These are phyloP conservation scores for Angomonas desouzai DNA, from an alignment of 208 protist species.

Conservation along the genomic window DNA sequence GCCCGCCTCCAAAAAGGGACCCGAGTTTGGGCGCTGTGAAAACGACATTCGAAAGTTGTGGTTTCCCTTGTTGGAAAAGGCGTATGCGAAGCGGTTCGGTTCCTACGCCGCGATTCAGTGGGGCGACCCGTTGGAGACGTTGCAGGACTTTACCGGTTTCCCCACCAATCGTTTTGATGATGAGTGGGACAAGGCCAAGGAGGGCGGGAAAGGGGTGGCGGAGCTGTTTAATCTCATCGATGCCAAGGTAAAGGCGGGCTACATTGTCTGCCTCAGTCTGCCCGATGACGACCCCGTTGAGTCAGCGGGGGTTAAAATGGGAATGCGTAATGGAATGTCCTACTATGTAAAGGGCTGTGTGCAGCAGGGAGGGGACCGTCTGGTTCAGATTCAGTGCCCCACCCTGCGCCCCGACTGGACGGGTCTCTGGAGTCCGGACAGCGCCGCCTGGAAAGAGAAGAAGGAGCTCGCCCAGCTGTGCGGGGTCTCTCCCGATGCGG, in stretches of 20 bases:
- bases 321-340: slow-evolving; percentile 36
- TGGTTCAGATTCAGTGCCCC: slow-evolving; percentile 36
- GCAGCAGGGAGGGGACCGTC: slow-evolving; percentile 17
- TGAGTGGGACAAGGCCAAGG: slow-evolving; percentile 24
- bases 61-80: slow-evolving; percentile 79
- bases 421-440: slow-evolving; percentile 30
- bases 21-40: slow-evolving; percentile 27
- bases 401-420: slow-evolving; percentile 19
- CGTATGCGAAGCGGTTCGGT: slow-evolving; percentile 80
- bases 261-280: slow-evolving; percentile 35
- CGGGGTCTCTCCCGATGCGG: slow-evolving; percentile 6
- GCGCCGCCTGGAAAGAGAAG: slow-evolving; percentile 30
- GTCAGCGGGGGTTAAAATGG: slow-evolving; percentile 13
- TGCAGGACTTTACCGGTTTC: slow-evolving; percentile 60
- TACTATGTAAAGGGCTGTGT: slow-evolving; percentile 36
- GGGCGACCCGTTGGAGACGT: slow-evolving; percentile 47
- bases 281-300: slow-evolving; percentile 29
- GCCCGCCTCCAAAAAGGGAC: slow-evolving; percentile 29
- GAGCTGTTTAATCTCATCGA: slow-evolving; percentile 20
- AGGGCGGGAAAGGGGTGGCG: slow-evolving; percentile 10
- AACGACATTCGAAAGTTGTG: slow-evolving; percentile 62
- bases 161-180: slow-evolving; percentile 45
- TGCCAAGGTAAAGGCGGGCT: slow-evolving; percentile 15
- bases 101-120: slow-evolving; percentile 62
- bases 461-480: slow-evolving; percentile 24